These are phyloP conservation scores for Pythium periplocum DNA, from an alignment of 352 stramenopile genomes.

Conservation along the genomic window DNA sequence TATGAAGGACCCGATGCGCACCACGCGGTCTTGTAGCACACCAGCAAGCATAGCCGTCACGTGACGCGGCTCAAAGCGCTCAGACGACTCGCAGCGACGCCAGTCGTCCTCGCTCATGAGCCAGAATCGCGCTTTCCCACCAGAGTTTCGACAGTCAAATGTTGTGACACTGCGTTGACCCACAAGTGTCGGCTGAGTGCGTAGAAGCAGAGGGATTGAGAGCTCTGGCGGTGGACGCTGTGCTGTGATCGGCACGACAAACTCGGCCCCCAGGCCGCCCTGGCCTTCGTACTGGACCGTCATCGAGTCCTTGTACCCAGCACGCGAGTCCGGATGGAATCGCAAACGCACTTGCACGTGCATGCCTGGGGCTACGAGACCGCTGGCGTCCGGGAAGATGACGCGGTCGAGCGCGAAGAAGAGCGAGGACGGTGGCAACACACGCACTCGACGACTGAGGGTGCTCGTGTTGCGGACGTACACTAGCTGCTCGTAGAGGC, in stretches of 20 bases:
- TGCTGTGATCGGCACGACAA: constrained; percentile 41
- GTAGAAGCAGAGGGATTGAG: constrained; percentile 55
- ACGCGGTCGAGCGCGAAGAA: constrained; percentile 61
- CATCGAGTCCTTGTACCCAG: constrained; percentile 67
- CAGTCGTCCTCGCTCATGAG: constrained; percentile 54
- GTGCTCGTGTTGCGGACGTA: constrained; percentile 54
- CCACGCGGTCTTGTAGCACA: neutral
- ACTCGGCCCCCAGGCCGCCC: constrained; percentile 9
- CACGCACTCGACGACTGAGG: constrained; percentile 47
- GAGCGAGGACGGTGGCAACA: constrained; percentile 56
- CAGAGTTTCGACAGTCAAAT: constrained; percentile 52
- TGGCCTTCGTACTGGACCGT: constrained; percentile 46
- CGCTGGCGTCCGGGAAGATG: constrained; percentile 43
- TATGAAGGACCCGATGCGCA: constrained; percentile 42
- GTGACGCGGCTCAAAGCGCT: constrained; percentile 1
- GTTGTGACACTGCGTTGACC: constrained; percentile 38
- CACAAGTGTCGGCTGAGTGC: constrained; percentile 56
- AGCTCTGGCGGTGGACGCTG: constrained; percentile 52
- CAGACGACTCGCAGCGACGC: constrained; percentile 28
- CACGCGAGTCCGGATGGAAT: constrained; percentile 68
- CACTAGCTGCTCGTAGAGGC: constrained; percentile 73
- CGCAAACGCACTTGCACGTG: constrained; percentile 48
- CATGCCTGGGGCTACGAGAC: constrained; percentile 67
- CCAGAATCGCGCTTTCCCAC: constrained; percentile 65
- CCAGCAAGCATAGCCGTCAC: neutral